These are phyloP conservation scores for Serendipita indica DNA, from an alignment of 768 basidiomycete genomes.

Conservation along the genomic window DNA sequence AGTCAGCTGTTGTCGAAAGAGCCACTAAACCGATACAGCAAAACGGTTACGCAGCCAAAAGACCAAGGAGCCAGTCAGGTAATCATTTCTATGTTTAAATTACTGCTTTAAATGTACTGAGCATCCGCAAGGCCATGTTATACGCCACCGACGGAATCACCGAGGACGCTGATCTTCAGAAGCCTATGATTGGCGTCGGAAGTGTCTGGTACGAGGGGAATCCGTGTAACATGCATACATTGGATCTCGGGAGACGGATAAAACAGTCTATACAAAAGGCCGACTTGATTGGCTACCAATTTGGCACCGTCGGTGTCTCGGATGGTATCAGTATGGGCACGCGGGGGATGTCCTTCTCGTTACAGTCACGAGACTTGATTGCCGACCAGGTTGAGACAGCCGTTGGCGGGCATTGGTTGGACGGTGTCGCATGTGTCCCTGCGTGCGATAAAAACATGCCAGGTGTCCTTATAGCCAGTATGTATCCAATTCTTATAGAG, in stretches of 20 bases:
- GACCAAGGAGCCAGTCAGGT: conserved; percentile 93
- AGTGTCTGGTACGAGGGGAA: conserved; percentile 99
- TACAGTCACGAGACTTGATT: conserved; percentile 94
- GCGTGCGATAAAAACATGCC: conserved; percentile 99
- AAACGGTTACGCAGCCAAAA: conserved; percentile 77
- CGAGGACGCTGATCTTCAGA: conserved; percentile 70
- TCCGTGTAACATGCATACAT: conserved; percentile 93
- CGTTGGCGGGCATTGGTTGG: conserved; percentile 93
- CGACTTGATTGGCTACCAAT: conserved; percentile 85
- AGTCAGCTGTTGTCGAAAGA: background rate
- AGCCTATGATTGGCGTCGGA: conserved; percentile 94
- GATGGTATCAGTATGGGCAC: conserved; percentile 99
- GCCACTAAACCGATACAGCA: conserved; percentile 48
- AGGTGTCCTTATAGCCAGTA: conserved; percentile 93
- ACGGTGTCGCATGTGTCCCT: conserved; percentile 93
- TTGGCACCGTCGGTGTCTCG: conserved; percentile 93
- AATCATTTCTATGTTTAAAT: conserved; percentile 10
- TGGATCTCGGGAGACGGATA: conserved; percentile 74
- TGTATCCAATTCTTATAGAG: conserved; percentile 23
- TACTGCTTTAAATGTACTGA: conserved; percentile 3
- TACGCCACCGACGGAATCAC: conserved; percentile 93
- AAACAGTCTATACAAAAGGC: conserved; percentile 61
- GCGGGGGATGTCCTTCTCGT: conserved; percentile 82
- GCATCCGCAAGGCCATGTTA: conserved; percentile 71
- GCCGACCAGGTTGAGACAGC: conserved; percentile 95